Conservation (phyloP, 352 stramenopile genomes). For the Globisporangium uncinulatum region DNA sequence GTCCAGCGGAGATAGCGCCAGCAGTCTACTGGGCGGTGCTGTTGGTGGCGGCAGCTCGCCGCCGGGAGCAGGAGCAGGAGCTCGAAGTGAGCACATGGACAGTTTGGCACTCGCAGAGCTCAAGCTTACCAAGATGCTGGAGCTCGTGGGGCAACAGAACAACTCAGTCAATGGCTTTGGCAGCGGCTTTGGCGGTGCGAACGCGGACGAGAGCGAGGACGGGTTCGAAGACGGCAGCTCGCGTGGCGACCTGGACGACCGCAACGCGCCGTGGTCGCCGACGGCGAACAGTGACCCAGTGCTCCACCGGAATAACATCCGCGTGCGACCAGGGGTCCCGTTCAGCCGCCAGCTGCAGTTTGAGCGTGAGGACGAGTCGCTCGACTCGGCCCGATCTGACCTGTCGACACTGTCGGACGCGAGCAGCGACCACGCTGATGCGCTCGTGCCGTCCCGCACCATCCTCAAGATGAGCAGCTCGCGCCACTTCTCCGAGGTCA, state of each 20-base stretch:
- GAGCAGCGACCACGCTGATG: slow-evolving; percentile 36
- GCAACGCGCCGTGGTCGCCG: slow-evolving; percentile 52
- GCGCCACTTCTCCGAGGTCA: slow-evolving; percentile 70
- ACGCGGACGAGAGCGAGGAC: slow-evolving; percentile 19
- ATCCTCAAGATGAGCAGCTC: slow-evolving; percentile 88
- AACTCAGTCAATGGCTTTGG: slow-evolving; percentile 53
- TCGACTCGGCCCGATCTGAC: slow-evolving; percentile 55
- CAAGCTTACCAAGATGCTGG: slow-evolving; percentile 76
- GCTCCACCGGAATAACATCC: slow-evolving; percentile 78
- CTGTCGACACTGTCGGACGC: slow-evolving; percentile 22
- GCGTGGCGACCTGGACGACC: slow-evolving; percentile 45
- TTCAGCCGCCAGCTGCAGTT: slow-evolving; percentile 10
- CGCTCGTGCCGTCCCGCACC: slow-evolving; percentile 64
- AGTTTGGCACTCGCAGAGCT: slow-evolving; percentile 53
- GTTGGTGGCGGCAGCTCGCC: background rate
- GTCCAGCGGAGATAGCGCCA: slow-evolving; percentile 1
- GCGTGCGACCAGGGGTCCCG: slow-evolving; percentile 26
- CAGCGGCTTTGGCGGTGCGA: slow-evolving; percentile 24
- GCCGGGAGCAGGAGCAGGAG: background rate
- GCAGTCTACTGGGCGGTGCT: slow-evolving; percentile 1
- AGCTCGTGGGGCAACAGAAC: slow-evolving; percentile 71
- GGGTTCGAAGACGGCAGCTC: slow-evolving; percentile 21
- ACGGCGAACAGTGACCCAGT: slow-evolving; percentile 64
- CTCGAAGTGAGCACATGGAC: slow-evolving; percentile 44
- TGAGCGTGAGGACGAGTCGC: slow-evolving; percentile 22